Base-by-base conservation (phyloP, 305 asterid species). In the Fraxinus dipetala region DNA sequence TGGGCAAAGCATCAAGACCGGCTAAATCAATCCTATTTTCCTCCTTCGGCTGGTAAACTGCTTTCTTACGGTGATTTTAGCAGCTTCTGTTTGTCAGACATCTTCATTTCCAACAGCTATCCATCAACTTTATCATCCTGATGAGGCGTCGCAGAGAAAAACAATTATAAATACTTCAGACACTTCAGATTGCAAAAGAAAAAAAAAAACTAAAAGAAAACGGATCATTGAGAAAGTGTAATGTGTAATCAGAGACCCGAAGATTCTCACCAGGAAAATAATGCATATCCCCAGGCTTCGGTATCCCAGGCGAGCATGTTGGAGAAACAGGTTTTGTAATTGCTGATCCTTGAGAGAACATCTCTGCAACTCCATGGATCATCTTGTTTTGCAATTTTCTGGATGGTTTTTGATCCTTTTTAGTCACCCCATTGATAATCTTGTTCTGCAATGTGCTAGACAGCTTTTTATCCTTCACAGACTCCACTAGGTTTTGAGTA, bases 181-280 rank as follows among this genome's bases (percentile, higher is more conserved):
- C 13, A 75, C 77, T 10, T 28, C 61, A 78, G 26, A 45, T 72
- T 77, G 24, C 45, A 26, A 54, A 5, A n/a, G 4, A 2, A 43
- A 36, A 40, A 40, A 36, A 40, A 13, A 20, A 22, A 18, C 18
- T 6, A 59, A 0, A 34, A 9, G 51, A 59, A 72, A 30, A 4
- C 6, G 40, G 7, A 24, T 75, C 20, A 32, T 75, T 79, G 75
- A 77, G 22, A 65, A 65, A 65, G 54, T 5, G 22, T 35, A 16
- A 65, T 51, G 22, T 16, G 24, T 51, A 51, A 11, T 76, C 54
- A 48, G 22, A 18, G 79, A 87, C 90, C 90, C 84, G 80, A 83
- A 73, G 45, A 74, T 78, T 74, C 77, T 81, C 30, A 76, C 18
- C 32, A 22, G 6, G 65, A 18, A 83, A 73, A 35, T 5, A 78